phyloP scores from a whole-genome alignment of 139 green algal genomes.

The Coelastrella sp. region DNA sequence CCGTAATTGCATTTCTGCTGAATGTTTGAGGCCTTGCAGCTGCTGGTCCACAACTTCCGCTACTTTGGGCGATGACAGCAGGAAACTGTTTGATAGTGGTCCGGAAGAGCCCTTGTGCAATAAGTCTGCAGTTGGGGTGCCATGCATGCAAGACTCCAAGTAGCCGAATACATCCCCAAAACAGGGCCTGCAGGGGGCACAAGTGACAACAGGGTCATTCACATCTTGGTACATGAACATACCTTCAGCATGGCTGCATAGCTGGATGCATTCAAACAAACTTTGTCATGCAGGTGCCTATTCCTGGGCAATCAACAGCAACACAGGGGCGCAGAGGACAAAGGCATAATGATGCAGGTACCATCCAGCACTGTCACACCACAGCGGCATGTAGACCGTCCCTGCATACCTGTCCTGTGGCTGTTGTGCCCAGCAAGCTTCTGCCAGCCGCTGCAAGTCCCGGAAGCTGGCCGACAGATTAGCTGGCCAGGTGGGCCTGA shows the following conservation, averaged over 20 bases:
- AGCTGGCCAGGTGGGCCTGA: conserved; percentile 28
- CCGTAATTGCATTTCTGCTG: neutral
- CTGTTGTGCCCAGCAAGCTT: conserved; percentile 39
- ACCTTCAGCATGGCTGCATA: neutral
- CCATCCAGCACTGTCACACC: neutral
- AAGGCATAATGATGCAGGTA: neutral
- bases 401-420: conserved; percentile 28
- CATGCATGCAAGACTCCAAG: conserved; percentile 10
- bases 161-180: neutral
- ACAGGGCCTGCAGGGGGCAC: neutral
- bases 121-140: neutral
- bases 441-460: conserved; percentile 12
- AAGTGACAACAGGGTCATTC: neutral
- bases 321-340: neutral
- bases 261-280: neutral
- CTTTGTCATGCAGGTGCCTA: no score
- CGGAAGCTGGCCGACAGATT: neutral
- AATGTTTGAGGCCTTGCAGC: neutral
- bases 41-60: conserved; percentile 1
- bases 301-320: no score
- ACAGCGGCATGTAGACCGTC: no score
- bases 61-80: neutral
- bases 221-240: neutral
- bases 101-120: neutral
- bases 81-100: neutral